Conservation (phyloP, 331 rosid genomes). For the Telfairia occidentalis region DNA sequence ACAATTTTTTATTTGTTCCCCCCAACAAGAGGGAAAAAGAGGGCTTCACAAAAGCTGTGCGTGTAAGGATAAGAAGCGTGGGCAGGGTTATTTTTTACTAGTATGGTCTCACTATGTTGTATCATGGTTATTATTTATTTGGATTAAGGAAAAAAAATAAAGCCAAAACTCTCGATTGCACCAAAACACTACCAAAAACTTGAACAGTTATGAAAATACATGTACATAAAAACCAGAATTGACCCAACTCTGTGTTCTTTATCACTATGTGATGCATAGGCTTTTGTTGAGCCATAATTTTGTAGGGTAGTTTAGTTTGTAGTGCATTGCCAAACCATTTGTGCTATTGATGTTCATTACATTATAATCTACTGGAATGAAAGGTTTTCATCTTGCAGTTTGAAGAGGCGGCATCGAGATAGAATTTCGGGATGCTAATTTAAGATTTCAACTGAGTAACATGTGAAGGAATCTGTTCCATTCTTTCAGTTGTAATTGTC, state of each 20-base stretch:
- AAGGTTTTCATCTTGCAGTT: conserved; percentile 27
- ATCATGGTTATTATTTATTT: background rate
- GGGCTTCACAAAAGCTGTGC: background rate
- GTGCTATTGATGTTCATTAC: conserved; percentile 5
- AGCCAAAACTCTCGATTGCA: background rate
- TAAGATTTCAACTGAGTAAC: conserved; percentile 21
- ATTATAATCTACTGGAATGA: conserved; percentile 16
- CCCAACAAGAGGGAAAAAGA: background rate
- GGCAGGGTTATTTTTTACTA: background rate
- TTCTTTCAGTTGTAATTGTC: conserved; percentile 16
- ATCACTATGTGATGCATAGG: background rate
- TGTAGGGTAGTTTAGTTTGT: background rate
- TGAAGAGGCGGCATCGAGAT: conserved; percentile 29
- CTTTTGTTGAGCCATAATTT: background rate
- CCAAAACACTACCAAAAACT: background rate
- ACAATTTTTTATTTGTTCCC: background rate
- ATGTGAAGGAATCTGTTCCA: conserved; percentile 24
- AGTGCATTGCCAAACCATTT: background rate
- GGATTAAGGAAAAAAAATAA: background rate
- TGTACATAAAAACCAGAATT: background rate
- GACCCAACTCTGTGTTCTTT: background rate
- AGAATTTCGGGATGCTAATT: conserved; percentile 26
- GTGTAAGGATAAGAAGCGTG: background rate
- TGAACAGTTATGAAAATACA: background rate
- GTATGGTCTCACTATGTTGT: background rate